Percentiles rank a stretch among this genome's conserved stretches.
These are phyloP conservation scores for Gossypium turneri DNA, from an alignment of 345 rosid species.

Conservation along the genomic window DNA sequence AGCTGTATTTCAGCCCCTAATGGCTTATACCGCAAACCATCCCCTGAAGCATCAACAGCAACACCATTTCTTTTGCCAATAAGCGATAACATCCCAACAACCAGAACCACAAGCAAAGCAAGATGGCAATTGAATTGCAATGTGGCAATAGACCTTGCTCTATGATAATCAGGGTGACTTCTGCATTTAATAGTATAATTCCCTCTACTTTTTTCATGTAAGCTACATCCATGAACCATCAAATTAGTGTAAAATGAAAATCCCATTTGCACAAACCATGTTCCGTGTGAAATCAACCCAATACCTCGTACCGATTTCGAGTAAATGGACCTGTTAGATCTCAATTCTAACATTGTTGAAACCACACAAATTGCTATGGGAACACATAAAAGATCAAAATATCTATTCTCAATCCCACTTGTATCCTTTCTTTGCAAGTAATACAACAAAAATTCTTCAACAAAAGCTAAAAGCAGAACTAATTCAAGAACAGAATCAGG, in stretches of 20 bases:
- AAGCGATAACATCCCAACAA: constrained; percentile 41
- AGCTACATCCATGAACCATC: constrained; percentile 63
- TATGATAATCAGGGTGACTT: constrained; percentile 73
- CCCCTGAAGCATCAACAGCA: constrained; percentile 25
- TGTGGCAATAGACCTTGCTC: constrained; percentile 83
- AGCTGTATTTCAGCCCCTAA: constrained; percentile 59
- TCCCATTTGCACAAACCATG: constrained; percentile 90
- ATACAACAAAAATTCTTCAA: constrained; percentile 73
- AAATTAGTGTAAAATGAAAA: constrained; percentile 60
- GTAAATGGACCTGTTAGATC: constrained; percentile 10
- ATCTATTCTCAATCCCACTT: constrained; percentile 59
- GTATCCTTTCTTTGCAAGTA: constrained; percentile 76
- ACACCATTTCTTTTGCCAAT: constrained; percentile 41
- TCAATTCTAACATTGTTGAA: constrained; percentile 15
- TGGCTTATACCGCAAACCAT: constrained; percentile 48
- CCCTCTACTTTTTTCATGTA: constrained; percentile 66
- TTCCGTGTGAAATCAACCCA: constrained; percentile 18
- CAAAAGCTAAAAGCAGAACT: constrained; percentile 66
- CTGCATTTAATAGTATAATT: constrained; percentile 73
- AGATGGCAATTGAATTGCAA: constrained; percentile 90
- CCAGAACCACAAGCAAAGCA: constrained; percentile 59
- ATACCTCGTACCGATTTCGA: constrained; percentile 9
- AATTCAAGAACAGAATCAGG: constrained; percentile 47
- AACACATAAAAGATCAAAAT: constrained; percentile 82
- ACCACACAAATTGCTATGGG: constrained; percentile 33